These are phyloP conservation scores for Euphorbia tirucalli DNA, from an alignment of 345 rosid genomes.

Conservation along the genomic window DNA sequence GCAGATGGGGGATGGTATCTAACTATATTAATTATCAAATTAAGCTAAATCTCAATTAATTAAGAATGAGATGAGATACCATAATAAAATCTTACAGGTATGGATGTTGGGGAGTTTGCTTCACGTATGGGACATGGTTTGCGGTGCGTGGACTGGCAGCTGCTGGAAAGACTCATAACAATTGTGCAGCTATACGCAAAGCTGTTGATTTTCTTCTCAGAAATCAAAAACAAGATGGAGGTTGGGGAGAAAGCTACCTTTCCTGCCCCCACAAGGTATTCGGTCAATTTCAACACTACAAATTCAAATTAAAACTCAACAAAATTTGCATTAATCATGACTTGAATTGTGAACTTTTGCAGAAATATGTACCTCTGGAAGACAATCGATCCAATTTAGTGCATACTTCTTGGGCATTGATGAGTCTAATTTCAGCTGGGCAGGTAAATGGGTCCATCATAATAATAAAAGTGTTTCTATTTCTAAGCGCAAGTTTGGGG, in stretches of 20 bases:
- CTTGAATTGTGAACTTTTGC: not conserved
- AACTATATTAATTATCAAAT: too few species aligned
- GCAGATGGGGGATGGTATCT: constrained; percentile 55
- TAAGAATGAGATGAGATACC: too few species aligned
- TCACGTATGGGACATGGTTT: constrained; percentile 47
- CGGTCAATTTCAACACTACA: too few species aligned
- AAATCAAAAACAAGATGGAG: constrained; percentile 41
- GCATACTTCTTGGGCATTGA: constrained; percentile 12
- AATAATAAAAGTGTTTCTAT: too few species aligned
- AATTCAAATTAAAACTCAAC: too few species aligned
- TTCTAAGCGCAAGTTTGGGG: too few species aligned
- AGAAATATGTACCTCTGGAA: constrained; percentile 18
- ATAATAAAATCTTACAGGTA: constrained; percentile 25
- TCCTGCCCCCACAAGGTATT: constrained; percentile 56
- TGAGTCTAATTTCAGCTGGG: constrained; percentile 6
- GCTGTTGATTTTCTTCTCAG: constrained; percentile 42
- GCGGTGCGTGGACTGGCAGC: constrained; percentile 50
- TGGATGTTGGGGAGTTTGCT: constrained; percentile 63
- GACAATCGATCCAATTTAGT: constrained; percentile 11
- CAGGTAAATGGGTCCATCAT: too few species aligned
- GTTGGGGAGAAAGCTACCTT: constrained; percentile 61
- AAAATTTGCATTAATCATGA: too few species aligned
- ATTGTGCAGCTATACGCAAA: constrained; percentile 33
- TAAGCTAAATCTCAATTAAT: not conserved
- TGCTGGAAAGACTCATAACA: constrained; percentile 41